These are phyloP conservation scores for Coprinopsis strossmayeri DNA, from an alignment of 768 basidiomycete genomes.

Conservation along the genomic window DNA sequence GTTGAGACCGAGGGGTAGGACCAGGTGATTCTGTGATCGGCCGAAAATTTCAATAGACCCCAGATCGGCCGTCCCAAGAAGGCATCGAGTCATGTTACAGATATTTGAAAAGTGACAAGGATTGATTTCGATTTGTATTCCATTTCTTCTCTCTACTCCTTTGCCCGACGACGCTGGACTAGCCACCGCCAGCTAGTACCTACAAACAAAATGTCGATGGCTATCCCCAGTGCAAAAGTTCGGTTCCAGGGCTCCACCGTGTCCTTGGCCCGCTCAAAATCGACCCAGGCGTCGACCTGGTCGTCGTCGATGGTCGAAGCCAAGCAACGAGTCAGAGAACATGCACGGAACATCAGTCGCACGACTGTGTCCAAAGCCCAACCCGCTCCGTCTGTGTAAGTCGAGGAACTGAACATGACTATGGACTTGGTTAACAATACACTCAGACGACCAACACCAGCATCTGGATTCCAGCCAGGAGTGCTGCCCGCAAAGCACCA, in stretches of 20 bases:
- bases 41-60: background rate
- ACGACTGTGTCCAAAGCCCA: conserved; percentile 57
- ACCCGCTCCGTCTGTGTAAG: conserved; percentile 58
- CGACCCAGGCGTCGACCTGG: conserved; percentile 30
- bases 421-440: conserved; percentile 3
- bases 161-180: too few species aligned
- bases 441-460: conserved; percentile 53
- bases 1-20: too few species aligned
- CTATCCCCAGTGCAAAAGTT: conserved; percentile 4
- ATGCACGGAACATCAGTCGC: conserved; percentile 69
- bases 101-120: conserved; percentile 4
- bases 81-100: conserved; percentile 5
- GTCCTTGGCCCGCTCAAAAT: conserved; percentile 40
- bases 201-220: conserved; percentile 4
- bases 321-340: conserved; percentile 73
- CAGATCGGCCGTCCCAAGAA: conserved; percentile 1
- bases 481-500: conserved; percentile 30
- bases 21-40: background rate
- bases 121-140: too few species aligned
- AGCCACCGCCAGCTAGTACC: too few species aligned
- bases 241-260: conserved; percentile 13
- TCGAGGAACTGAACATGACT: conserved; percentile 8
- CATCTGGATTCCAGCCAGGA: conserved; percentile 48
- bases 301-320: conserved; percentile 61
- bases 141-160: too few species aligned